phyloP scores from a whole-genome alignment of 306 rosid species.

The Canavalia ensiformis region DNA sequence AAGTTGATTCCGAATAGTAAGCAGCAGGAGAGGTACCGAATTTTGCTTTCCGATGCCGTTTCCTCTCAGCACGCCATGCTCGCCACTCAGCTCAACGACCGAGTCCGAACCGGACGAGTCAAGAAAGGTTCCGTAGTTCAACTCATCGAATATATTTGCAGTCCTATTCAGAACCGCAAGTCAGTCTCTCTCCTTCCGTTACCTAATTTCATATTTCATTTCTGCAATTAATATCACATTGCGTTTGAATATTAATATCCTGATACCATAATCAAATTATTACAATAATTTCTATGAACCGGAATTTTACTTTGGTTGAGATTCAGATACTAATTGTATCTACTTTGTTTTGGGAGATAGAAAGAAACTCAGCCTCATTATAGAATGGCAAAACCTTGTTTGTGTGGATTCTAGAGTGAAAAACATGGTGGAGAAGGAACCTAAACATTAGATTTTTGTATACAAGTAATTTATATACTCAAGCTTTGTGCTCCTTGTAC shows the following conservation, averaged over 20 bases:
- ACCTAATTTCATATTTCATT: conserved; percentile 14
- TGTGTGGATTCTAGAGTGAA: not conserved
- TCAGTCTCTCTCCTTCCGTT: conserved; percentile 48
- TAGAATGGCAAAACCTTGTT: conserved; percentile 12
- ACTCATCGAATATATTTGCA: conserved; percentile 77
- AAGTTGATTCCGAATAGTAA: conserved; percentile 55
- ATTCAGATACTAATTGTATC: not conserved
- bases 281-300: not conserved
- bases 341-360: not conserved
- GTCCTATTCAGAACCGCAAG: conserved; percentile 73
- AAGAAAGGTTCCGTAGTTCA: conserved; percentile 78
- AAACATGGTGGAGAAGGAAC: not conserved
- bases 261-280: not conserved
- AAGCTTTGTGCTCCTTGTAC: conserved; percentile 41
- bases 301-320: not conserved
- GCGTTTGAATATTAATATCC: not conserved
- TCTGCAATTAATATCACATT: not conserved
- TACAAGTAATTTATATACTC: not conserved
- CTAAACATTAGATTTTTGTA: not conserved
- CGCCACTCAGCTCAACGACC: conserved; percentile 76
- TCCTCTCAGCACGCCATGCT: conserved; percentile 73
- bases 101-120: conserved; percentile 62
- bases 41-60: conserved; percentile 73
- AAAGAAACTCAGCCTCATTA: conserved; percentile 24
- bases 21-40: conserved; percentile 75